Base-by-base conservation (phyloP, 371 early-diverging fungal genomes). In the Mucor sp. region DNA sequence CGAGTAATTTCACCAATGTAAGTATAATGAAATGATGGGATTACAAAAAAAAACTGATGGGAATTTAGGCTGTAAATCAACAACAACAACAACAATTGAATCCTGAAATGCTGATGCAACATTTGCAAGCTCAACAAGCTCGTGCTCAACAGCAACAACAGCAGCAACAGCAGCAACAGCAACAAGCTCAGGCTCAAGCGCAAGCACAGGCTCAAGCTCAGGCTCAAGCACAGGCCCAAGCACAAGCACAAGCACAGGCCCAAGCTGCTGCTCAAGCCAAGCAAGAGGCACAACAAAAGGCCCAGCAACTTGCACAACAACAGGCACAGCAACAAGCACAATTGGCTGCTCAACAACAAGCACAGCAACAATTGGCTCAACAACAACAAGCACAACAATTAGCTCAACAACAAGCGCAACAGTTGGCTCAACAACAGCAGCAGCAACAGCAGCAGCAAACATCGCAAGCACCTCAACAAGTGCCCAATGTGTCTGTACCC, bases 31-130 rank as follows among this genome's bases (percentile, higher is more conserved):
- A 19, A 39, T 48, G 41, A 47, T 28, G 23, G 27, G 6, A n/a
- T 60, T 50, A 44, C 11, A 19, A 4, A 6, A 0, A 11, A n/a
- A 19, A 44, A 25, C 23, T 50, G 21, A 53, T 53, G 11, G n/a
- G n/a, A 9, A 50, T 25, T 27, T 27, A 53, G 53, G 15, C 53
- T 53, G 23, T 53, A 15, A 25, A 25, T 15, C 53, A 53, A 12
- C 66, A 68, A 17, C 66, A 68, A 17, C 66, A 68, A 35, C 73
- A 72, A 56, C 71, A 66, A 23, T 21, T 71, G 33, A 71, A 57
- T 14, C 68, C 67, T 15, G 72, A 71, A 47, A 43, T 71, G 41
- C 32, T 67, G 14, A 67, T 71, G 72, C 71, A 71, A 37, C 68
- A 75, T 28, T 68, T 72, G 39, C 66, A 74, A 37, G 64, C 68